Conservation (phyloP, 306 rosid genomes). For the Vigna radiata region DNA sequence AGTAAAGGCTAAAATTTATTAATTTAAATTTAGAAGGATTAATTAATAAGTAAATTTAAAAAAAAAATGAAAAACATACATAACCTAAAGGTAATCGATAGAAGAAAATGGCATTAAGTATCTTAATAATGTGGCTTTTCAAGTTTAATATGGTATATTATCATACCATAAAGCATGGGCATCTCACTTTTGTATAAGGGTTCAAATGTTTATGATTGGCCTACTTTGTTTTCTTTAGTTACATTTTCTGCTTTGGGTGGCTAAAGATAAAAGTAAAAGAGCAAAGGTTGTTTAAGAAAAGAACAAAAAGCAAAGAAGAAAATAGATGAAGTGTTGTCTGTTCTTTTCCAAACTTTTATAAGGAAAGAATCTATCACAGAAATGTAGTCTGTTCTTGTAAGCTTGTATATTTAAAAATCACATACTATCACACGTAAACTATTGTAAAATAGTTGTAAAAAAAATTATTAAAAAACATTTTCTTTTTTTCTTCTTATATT, state of each 20-base stretch:
- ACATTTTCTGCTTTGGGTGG: constrained; percentile 14
- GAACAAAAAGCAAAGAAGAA: constrained; percentile 44
- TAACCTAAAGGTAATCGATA: neutral
- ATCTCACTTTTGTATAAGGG: neutral
- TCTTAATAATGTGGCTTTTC: neutral
- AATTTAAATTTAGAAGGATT: neutral
- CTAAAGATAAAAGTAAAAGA: constrained; percentile 35
- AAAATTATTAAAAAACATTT: no score
- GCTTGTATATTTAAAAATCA: no score
- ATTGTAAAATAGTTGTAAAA: no score
- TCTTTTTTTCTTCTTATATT: no score
- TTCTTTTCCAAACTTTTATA: constrained; percentile 14
- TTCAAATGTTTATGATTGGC: neutral
- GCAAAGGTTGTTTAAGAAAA: constrained; percentile 48
- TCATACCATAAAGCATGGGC: neutral
- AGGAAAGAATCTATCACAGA: constrained; percentile 23
- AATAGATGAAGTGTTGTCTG: neutral
- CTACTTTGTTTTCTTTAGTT: constrained; percentile 33
- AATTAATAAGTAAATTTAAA: neutral
- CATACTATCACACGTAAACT: no score
- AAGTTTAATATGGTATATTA: neutral
- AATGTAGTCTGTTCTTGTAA: neutral
- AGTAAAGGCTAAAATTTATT: neutral
- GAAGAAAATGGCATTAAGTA: neutral
- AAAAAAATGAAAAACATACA: neutral